phyloP scores from a whole-genome alignment of 2,329 filamentous ascomycete species.

The Colletotrichum tanaceti region DNA sequence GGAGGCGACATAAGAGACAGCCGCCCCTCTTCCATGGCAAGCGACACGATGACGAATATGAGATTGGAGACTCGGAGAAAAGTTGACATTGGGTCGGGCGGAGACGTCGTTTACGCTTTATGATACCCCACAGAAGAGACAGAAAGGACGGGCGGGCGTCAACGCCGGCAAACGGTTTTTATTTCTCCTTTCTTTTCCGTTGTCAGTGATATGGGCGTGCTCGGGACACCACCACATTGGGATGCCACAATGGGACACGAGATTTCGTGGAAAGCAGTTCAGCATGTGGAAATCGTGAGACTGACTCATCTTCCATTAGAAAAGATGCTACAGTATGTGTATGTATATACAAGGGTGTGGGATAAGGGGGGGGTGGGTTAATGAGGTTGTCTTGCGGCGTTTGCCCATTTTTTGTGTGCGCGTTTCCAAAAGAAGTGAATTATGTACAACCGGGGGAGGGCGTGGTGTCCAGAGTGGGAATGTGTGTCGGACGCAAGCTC shows the following conservation, averaged over 20 bases:
- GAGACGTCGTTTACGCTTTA: slow-evolving; percentile 30
- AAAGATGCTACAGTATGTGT: slow-evolving; percentile 9
- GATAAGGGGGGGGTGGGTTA: not conserved
- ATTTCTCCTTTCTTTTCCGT: no score
- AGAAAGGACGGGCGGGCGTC: slow-evolving; percentile 1
- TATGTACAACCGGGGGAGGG: slow-evolving; percentile 31
- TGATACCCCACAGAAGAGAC: slow-evolving; percentile 46
- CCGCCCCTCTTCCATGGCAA: not conserved
- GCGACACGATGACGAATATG: not conserved
- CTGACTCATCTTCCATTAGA: slow-evolving; percentile 29
- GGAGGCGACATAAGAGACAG: slow-evolving; percentile 47
- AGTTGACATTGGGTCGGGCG: slow-evolving; percentile 14
- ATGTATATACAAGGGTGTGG: slow-evolving; percentile 1
- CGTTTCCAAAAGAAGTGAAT: slow-evolving; percentile 27
- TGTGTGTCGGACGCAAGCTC: slow-evolving; percentile 1
- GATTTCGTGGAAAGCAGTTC: not conserved
- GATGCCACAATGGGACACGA: not conserved
- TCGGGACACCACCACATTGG: no score
- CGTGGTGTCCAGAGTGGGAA: not conserved
- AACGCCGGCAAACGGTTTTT: not conserved
- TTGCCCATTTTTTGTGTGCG: slow-evolving; percentile 1
- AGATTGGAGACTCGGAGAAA: not conserved
- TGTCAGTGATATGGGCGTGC: no score
- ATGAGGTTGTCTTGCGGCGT: slow-evolving; percentile 1
- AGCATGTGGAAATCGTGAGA: slow-evolving; percentile 30